phyloP scores from a whole-genome alignment of 164 flowering plant genomes.

The Malania oleifera region DNA sequence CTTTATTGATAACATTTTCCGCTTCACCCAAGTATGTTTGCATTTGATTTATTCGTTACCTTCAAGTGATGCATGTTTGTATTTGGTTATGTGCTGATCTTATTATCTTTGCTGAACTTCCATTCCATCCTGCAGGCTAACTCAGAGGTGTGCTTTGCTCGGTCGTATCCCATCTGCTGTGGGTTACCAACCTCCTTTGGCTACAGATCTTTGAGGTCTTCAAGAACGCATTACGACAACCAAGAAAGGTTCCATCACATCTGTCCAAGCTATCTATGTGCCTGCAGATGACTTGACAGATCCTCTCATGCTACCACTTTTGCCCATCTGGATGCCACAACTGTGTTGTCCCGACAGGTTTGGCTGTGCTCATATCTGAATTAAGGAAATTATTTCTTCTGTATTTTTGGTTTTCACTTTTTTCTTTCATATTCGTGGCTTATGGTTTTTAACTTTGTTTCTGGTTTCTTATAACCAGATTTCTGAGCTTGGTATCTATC shows the following conservation, averaged over 20 bases:
- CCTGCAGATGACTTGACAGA: slow-evolving; percentile 99
- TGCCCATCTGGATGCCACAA: slow-evolving; percentile 99
- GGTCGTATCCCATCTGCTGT: slow-evolving; percentile 99
- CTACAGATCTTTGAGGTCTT: slow-evolving; percentile 92
- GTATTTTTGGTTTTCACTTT: too few species aligned
- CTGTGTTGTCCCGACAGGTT: slow-evolving; percentile 94
- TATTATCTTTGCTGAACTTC: too few species aligned
- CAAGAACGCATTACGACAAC: slow-evolving; percentile 98
- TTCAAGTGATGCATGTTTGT: neutral
- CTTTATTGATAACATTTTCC: slow-evolving; percentile 96
- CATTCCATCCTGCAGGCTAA: slow-evolving; percentile 61
- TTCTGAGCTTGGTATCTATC: slow-evolving; percentile 99
- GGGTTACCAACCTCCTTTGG: slow-evolving; percentile 95
- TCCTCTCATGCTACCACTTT: slow-evolving; percentile 99
- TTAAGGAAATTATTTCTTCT: neutral
- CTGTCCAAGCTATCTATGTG: slow-evolving; percentile 94
- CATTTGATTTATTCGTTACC: neutral
- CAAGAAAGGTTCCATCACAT: slow-evolving; percentile 94
- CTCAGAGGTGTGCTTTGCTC: slow-evolving; percentile 94
- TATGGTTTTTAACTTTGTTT: neutral
- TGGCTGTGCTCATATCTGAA: too few species aligned
- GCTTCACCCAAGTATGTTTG: slow-evolving; percentile 84
- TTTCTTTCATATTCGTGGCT: too few species aligned
- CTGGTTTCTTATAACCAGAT: slow-evolving; percentile 41
- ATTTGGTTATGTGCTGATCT: too few species aligned